These are phyloP conservation scores for Auriculariales sp. DNA, from an alignment of 768 basidiomycete genomes.

Conservation along the genomic window DNA sequence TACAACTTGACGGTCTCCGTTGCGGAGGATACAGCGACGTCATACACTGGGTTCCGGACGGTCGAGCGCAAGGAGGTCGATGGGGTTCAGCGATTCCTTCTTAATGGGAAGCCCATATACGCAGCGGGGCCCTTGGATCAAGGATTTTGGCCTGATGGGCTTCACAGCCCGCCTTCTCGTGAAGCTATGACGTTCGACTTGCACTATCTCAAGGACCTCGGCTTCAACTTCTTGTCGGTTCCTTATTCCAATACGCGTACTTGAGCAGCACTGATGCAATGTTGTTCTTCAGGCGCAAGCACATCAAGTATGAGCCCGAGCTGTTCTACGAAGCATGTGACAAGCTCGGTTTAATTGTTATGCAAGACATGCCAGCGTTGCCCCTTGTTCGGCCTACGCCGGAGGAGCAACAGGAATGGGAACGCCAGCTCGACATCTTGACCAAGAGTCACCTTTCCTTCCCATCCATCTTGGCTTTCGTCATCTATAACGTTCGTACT, in stretches of 20 bases:
- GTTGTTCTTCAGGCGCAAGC: not conserved
- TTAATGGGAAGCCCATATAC: not conserved
- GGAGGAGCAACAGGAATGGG: not conserved
- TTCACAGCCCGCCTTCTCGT: not conserved
- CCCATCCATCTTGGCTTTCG: not conserved
- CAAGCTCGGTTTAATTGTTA: not conserved
- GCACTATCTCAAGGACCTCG: not conserved
- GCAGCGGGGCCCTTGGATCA: not conserved
- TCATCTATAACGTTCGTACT: not conserved
- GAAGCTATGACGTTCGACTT: not conserved
- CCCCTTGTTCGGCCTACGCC: not conserved
- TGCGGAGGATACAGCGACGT: not conserved
- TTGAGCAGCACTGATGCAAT: not conserved
- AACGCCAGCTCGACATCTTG: not conserved
- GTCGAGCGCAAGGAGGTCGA: not conserved
- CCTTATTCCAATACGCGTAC: not conserved
- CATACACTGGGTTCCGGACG: not conserved
- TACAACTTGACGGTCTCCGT: not conserved
- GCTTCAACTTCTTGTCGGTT: not conserved
- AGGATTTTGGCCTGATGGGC: not conserved
- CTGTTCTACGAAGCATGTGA: not conserved
- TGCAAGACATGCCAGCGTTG: not conserved
- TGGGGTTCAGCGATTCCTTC: not conserved
- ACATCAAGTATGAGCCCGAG: not conserved
- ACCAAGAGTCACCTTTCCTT: not conserved